Evolutionary conservation across 768 basidiomycete genomes (phyloP).

Genomic region (Lactarius tabidus): DNA sequence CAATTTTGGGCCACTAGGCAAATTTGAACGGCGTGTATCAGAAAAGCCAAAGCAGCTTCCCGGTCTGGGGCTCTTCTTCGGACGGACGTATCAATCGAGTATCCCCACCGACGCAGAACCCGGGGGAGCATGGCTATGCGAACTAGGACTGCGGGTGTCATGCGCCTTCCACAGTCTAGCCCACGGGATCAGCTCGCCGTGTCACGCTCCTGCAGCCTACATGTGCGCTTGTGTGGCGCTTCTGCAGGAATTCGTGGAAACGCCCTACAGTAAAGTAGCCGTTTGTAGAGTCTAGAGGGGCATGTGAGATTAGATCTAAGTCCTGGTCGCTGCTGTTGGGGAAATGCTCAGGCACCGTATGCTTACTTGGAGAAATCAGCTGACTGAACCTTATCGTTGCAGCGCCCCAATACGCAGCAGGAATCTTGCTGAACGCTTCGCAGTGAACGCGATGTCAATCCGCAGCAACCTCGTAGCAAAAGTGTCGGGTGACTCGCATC

Average conservation of each 20-base stretch:
- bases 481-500: neutral
- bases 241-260: neutral
- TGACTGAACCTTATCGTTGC: neutral
- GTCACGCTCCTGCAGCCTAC: neutral
- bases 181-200: neutral
- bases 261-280: neutral
- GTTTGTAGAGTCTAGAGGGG: neutral
- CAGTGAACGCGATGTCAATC: neutral
- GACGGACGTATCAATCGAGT: neutral
- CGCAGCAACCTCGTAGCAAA: neutral
- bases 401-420: neutral
- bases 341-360: neutral
- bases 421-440: neutral
- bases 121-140: neutral
- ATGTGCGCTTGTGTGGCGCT: neutral
- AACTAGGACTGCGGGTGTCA: neutral
- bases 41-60: neutral
- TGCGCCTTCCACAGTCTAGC: neutral
- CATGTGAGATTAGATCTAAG: neutral
- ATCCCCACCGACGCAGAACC: neutral
- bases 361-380: neutral
- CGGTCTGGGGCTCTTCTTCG: neutral
- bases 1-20: neutral
- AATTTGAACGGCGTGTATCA: neutral
- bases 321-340: neutral